phyloP scores from a whole-genome alignment of 768 basidiomycete genomes.

The Mycena floridula region DNA sequence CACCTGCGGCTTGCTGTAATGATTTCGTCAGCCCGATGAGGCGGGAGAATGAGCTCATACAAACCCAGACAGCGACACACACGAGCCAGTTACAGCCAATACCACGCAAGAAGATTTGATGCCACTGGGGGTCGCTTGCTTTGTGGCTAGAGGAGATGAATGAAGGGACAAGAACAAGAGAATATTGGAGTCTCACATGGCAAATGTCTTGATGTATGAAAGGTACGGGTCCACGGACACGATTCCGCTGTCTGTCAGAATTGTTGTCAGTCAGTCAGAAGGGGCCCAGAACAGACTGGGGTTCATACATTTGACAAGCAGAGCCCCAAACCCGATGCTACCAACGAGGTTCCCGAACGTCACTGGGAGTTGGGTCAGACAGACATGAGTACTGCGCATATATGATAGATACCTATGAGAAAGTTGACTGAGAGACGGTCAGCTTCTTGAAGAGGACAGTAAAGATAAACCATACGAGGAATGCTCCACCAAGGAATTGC shows the following conservation, averaged over 20 bases:
- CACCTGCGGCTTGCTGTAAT: constrained; percentile 60
- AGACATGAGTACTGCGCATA: neutral
- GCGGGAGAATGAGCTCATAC: constrained; percentile 14
- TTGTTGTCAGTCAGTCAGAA: constrained; percentile 1
- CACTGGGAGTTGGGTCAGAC: no score
- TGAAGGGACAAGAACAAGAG: neutral
- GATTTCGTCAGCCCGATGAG: neutral
- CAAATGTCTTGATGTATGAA: constrained; percentile 44
- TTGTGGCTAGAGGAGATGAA: constrained; percentile 39
- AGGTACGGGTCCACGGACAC: constrained; percentile 54
- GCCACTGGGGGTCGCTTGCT: constrained; percentile 59
- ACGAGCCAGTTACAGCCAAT: constrained; percentile 79
- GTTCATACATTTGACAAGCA: constrained; percentile 62
- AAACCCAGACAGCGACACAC: constrained; percentile 65
- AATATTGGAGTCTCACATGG: constrained; percentile 41
- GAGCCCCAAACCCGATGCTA: constrained; percentile 62
- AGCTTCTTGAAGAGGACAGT: no score
- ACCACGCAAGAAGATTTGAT: constrained; percentile 67
- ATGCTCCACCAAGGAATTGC: constrained; percentile 68
- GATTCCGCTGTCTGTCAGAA: constrained; percentile 47
- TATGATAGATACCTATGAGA: no score
- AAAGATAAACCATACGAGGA: constrained; percentile 16
- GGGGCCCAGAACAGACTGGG: neutral
- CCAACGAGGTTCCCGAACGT: constrained; percentile 65
- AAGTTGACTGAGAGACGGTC: no score